phyloP scores from a whole-genome alignment of 306 rosid genomes.

The Prunus armeniaca region DNA sequence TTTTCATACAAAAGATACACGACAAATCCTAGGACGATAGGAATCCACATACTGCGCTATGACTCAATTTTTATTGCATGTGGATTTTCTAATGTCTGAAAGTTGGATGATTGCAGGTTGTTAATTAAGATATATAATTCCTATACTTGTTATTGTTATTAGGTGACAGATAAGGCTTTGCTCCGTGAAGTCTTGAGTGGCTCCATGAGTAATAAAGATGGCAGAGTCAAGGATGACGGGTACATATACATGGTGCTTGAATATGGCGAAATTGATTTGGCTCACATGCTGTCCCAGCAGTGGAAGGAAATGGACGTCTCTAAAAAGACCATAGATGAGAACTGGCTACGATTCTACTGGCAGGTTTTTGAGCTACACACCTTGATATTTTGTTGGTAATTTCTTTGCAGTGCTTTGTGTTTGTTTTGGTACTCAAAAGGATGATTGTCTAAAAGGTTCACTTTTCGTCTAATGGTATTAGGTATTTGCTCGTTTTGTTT shows the following conservation, averaged over 20 bases:
- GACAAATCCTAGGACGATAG: background rate
- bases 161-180: constrained; percentile 95
- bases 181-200: constrained; percentile 75
- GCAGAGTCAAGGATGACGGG: constrained; percentile 88
- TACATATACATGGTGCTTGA: constrained; percentile 97
- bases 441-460: background rate
- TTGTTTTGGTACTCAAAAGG: background rate
- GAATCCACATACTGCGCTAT: background rate
- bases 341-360: constrained; percentile 99
- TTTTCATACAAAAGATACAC: background rate
- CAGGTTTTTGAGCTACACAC: constrained; percentile 52
- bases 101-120: background rate
- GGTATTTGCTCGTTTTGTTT: background rate
- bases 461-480: background rate
- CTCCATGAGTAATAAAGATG: constrained; percentile 69
- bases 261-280: constrained; percentile 97
- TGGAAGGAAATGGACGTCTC: constrained; percentile 78
- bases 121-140: background rate
- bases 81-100: background rate
- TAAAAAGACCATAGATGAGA: constrained; percentile 63
- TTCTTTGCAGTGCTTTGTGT: background rate
- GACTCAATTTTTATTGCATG: background rate
- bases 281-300: constrained; percentile 97
- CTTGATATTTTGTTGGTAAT: background rate
- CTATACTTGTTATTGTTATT: constrained; percentile 10